A percentile compares a stretch with the other conserved stretches of the same genome.
Evolutionary conservation across 345 rosid species (phyloP).

Genomic region (Iberis pinnata): DNA sequence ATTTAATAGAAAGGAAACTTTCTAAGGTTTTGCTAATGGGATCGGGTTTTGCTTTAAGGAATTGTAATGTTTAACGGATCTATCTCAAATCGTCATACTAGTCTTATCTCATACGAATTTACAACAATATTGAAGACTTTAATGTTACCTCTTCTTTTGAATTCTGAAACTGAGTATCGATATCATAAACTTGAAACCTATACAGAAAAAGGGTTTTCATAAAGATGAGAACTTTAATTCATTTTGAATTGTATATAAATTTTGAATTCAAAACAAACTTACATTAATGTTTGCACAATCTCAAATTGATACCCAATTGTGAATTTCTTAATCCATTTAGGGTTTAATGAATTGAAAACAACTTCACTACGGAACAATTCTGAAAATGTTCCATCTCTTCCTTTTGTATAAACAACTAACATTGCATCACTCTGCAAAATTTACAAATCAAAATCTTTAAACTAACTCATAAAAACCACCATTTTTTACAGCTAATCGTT

Average conservation of each 20-base stretch:
- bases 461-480: too few relatives aligned
- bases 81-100: too few relatives aligned
- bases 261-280: constrained; percentile 32
- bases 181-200: constrained; percentile 74
- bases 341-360: constrained; percentile 69
- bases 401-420: constrained; percentile 63
- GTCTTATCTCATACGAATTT: too few relatives aligned
- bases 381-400: constrained; percentile 51
- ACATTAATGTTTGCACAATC: constrained; percentile 68
- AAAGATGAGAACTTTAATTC: not conserved
- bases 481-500: too few relatives aligned
- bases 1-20: not conserved
- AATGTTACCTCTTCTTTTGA: constrained; percentile 63
- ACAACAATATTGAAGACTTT: too few relatives aligned
- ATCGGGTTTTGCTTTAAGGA: too few relatives aligned
- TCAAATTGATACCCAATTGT: constrained; percentile 57
- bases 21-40: too few relatives aligned
- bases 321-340: constrained; percentile 61
- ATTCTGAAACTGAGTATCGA: constrained; percentile 70
- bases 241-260: not conserved
- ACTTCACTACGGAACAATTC: constrained; percentile 79
- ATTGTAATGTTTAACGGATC: too few relatives aligned
- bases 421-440: constrained; percentile 71
- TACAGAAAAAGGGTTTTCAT: constrained; percentile 7
- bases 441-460: not conserved